These are phyloP conservation scores for Cnidoscolus chayamansa DNA, from an alignment of 441 rosid genomes.

Conservation along the genomic window DNA sequence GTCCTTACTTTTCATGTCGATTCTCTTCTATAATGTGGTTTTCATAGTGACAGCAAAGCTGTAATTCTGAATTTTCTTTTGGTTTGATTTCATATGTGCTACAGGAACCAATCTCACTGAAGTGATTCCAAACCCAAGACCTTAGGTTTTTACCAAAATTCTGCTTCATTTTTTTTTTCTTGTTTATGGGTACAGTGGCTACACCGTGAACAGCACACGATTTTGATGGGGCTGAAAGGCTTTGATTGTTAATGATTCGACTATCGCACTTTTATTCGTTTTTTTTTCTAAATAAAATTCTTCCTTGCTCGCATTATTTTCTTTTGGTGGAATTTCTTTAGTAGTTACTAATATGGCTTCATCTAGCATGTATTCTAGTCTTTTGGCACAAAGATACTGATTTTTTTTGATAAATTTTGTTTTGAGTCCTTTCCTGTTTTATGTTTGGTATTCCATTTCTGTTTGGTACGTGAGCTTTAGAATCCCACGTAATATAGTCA, in stretches of 20 bases:
- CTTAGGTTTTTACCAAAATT: neutral
- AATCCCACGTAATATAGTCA: neutral
- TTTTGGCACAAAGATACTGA: neutral
- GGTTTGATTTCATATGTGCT: neutral
- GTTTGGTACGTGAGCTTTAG: neutral
- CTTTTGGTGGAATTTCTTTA: neutral
- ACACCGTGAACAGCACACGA: neutral
- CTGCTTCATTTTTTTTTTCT: neutral
- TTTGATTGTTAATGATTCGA: neutral
- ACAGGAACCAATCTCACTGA: neutral
- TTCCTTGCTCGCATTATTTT: neutral
- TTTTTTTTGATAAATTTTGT: neutral
- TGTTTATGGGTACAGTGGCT: too few relatives aligned
- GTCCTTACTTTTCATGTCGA: neutral
- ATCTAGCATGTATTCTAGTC: neutral
- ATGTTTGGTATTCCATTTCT: neutral
- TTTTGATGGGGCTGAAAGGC: neutral
- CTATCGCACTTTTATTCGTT: neutral
- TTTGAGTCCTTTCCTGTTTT: neutral
- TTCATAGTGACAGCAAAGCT: neutral
- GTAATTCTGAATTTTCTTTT: neutral
- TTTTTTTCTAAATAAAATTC: neutral
- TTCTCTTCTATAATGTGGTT: neutral
- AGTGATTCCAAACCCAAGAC: neutral
- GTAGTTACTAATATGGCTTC: neutral